phyloP scores from a whole-genome alignment of 108 stramenopile genomes.

The Fragilariopsis cylindrus region DNA sequence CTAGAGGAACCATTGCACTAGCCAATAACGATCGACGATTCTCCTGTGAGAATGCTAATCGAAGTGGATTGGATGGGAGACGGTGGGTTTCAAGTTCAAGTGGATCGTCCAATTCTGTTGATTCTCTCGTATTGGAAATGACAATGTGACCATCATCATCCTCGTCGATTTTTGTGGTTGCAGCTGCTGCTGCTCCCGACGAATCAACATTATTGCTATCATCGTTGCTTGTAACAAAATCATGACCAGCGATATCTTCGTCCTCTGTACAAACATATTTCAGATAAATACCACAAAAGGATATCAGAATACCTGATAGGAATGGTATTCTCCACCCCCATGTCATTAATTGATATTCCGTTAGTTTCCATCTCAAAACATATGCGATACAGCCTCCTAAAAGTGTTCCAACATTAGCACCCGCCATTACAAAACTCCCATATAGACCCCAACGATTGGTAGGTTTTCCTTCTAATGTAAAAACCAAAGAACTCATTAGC shows the following conservation, averaged over 20 bases:
- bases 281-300: conserved; percentile 59
- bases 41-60: conserved; percentile 46
- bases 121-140: neutral
- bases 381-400: conserved; percentile 58
- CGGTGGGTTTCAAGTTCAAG: neutral
- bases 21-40: conserved; percentile 56
- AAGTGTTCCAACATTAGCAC: conserved; percentile 65
- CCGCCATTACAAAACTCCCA: conserved; percentile 60
- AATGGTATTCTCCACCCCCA: conserved; percentile 85
- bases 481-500: conserved; percentile 70
- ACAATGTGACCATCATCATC: neutral
- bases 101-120: neutral
- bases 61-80: conserved; percentile 54
- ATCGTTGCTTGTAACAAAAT: neutral
- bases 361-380: conserved; percentile 37
- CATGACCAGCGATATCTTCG: conserved; percentile 28
- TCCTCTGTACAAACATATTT: conserved; percentile 54
- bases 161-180: conserved; percentile 6
- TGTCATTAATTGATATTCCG: conserved; percentile 37
- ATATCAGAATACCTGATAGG: conserved; percentile 59
- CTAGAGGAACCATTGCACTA: conserved; percentile 52
- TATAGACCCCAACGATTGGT: conserved; percentile 48
- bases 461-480: conserved; percentile 61
- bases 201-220: neutral
- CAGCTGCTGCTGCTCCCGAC: neutral